Evolutionary conservation across 495 filamentous ascomycete genomes (phyloP), one percentile per base, ranked within the genome.

Genomic region (Podospora australis): DNA sequence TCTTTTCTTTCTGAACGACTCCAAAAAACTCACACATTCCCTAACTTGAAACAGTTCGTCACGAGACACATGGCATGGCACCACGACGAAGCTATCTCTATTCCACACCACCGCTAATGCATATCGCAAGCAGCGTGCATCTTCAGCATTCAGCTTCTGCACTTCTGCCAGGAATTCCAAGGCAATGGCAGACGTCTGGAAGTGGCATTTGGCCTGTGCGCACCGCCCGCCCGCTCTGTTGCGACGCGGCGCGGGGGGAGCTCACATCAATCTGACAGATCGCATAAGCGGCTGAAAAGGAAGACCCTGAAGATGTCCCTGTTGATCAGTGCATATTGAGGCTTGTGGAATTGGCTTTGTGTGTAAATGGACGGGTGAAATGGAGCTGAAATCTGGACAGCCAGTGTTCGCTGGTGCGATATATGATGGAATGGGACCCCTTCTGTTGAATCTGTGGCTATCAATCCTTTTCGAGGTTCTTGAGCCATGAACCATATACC

Each of bases 171-270:
- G 32, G 32, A 36, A 36, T 36, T 36, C 32, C 32, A 36, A 36
- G 32, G 32, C 26, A 29, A 6, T 11, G 6, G 26, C 26, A 29
- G 26, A 29, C 26, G 26, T 29, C 6, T n/a, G n/a, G n/a, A n/a
- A n/a, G n/a, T n/a, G n/a, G n/a, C n/a, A n/a, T n/a, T n/a, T 36
- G 34, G 34, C 38, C 38, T 40, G 38, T 40, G 38, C 38, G 14
- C 20, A 11, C 17, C 38, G 23, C 17, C 38, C 42, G 36, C 36
- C 35, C 11, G n/a, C n/a, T n/a, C n/a, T 48, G 34, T 20, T 53
- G 50, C 47, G 50, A 48, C 50, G 45, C 35, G 44, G 44, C 42
- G 44, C 44, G 30, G 26, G n/a, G n/a, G n/a, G n/a, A n/a, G n/a
- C n/a, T n/a, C n/a, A 25, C 20, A 23, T 17, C 20, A n/a, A 21